These are phyloP conservation scores for Metschnikowia amazonensis DNA, from an alignment of 805 yeast genomes.

Conservation along the genomic window DNA sequence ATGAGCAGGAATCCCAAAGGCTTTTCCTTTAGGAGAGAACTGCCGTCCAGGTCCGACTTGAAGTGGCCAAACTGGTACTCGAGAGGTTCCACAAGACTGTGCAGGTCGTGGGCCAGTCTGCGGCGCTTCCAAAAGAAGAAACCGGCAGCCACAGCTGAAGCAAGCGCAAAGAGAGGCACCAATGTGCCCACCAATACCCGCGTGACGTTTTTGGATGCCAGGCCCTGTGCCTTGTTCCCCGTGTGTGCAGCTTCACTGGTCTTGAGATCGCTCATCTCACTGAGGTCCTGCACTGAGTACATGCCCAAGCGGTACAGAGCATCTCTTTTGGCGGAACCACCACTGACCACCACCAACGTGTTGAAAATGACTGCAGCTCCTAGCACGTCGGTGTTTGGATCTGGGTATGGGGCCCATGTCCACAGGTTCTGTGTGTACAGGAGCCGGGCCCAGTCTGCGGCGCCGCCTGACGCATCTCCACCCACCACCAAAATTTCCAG, in stretches of 20 bases:
- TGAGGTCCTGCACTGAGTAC: slow-evolving; percentile 37
- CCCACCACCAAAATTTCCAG: slow-evolving; percentile 54
- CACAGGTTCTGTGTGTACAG: slow-evolving; percentile 28
- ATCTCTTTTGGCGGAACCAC: slow-evolving; percentile 21
- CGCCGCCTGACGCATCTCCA: slow-evolving; percentile 43
- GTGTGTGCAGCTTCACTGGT: slow-evolving; percentile 18
- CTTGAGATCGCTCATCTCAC: slow-evolving; percentile 26
- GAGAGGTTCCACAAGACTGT: slow-evolving; percentile 10
- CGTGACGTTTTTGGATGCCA: slow-evolving; percentile 8
- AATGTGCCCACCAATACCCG: slow-evolving; percentile 39
- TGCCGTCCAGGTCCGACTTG: slow-evolving; percentile 16
- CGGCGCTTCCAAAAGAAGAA: slow-evolving; percentile 11
- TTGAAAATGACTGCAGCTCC: slow-evolving; percentile 55
- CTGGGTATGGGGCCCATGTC: slow-evolving; percentile 35
- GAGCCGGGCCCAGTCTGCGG: slow-evolving; percentile 44
- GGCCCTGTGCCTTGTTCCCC: slow-evolving; percentile 1
- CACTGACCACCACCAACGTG: slow-evolving; percentile 44
- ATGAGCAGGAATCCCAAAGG: slow-evolving; percentile 13
- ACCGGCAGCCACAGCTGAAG: slow-evolving; percentile 12
- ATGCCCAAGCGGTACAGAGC: slow-evolving; percentile 35
- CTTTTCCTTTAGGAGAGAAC: slow-evolving; percentile 9
- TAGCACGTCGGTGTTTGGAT: slow-evolving; percentile 23
- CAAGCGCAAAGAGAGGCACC: slow-evolving; percentile 29
- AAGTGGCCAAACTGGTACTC: slow-evolving; percentile 19
- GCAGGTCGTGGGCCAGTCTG: slow-evolving; percentile 1